phyloP scores from a whole-genome alignment of 495 filamentous ascomycete species.

The Penicillium verhagenii region DNA sequence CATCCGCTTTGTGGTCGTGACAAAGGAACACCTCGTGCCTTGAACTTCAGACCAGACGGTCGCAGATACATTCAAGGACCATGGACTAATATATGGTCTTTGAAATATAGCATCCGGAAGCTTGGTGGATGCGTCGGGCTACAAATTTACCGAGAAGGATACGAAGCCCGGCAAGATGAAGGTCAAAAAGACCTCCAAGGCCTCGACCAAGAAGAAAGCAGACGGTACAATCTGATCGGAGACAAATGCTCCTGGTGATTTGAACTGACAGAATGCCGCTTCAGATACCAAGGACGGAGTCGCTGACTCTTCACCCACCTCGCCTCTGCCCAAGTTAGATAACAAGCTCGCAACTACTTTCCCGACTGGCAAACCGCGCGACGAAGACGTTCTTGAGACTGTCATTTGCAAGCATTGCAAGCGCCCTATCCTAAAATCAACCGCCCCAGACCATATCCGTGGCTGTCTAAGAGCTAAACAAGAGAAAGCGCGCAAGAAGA shows the following conservation, averaged over 20 bases:
- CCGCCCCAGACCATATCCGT: slow-evolving; percentile 63
- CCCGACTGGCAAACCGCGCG: slow-evolving; percentile 66
- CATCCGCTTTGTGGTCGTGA: slow-evolving; percentile 8
- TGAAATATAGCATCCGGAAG: slow-evolving; percentile 36
- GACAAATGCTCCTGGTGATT: slow-evolving; percentile 10
- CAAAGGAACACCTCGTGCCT: slow-evolving; percentile 5
- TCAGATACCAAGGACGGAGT: slow-evolving; percentile 31
- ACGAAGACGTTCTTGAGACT: slow-evolving; percentile 62
- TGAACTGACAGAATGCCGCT: background rate
- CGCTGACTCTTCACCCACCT: slow-evolving; percentile 39
- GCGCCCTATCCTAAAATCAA: slow-evolving; percentile 63
- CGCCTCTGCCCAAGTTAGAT: slow-evolving; percentile 71
- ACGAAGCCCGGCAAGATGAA: slow-evolving; percentile 62
- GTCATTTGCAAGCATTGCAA: slow-evolving; percentile 83
- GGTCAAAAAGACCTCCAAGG: slow-evolving; percentile 65
- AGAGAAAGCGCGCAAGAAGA: slow-evolving; percentile 75
- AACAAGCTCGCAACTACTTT: slow-evolving; percentile 68
- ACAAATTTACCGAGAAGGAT: slow-evolving; percentile 61
- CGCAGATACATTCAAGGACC: background rate
- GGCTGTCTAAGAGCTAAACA: slow-evolving; percentile 73
- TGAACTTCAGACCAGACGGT: background rate
- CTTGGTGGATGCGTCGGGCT: slow-evolving; percentile 48
- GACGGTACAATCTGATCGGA: slow-evolving; percentile 45
- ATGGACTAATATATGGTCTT: background rate
- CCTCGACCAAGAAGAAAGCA: slow-evolving; percentile 41